phyloP scores from a whole-genome alignment of 1,284 basidiomycete species.

The Mycosarcoma maydis region DNA sequence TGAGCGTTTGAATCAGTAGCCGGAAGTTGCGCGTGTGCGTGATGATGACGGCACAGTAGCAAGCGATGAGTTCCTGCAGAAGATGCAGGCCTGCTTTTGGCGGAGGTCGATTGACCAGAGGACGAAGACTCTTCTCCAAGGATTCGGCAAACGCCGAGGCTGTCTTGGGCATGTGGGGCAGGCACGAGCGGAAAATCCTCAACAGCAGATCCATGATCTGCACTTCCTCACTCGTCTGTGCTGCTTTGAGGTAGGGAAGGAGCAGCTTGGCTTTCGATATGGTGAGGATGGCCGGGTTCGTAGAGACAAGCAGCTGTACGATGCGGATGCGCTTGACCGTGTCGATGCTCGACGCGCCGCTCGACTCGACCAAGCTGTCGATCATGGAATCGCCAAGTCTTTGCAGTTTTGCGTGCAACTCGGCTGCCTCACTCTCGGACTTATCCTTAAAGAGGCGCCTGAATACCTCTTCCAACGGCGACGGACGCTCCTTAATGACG shows the following conservation, averaged over 20 bases:
- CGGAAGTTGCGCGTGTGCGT: constrained; percentile 85
- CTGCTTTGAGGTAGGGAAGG: constrained; percentile 85
- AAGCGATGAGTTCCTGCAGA: constrained; percentile 84
- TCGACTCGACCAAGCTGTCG: constrained; percentile 84
- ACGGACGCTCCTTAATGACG: constrained; percentile 81
- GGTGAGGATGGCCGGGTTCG: constrained; percentile 82
- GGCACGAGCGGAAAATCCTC: constrained; percentile 83
- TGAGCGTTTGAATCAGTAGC: constrained; percentile 75
- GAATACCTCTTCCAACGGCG: constrained; percentile 83
- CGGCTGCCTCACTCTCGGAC: constrained; percentile 50
- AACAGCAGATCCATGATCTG: constrained; percentile 69
- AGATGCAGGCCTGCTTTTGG: constrained; percentile 40
- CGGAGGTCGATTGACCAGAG: constrained; percentile 80
- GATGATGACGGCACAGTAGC: constrained; percentile 84
- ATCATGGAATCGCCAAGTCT: constrained; percentile 85
- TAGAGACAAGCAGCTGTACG: constrained; percentile 80
- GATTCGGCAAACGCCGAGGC: constrained; percentile 79
- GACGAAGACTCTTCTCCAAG: constrained; percentile 81
- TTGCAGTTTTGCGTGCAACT: constrained; percentile 75
- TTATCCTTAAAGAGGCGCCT: constrained; percentile 69
- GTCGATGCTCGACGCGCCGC: constrained; percentile 72
- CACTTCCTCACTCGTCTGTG: constrained; percentile 81
- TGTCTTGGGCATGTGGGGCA: constrained; percentile 76
- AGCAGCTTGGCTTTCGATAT: constrained; percentile 81
- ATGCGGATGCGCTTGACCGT: constrained; percentile 74